Evolutionary conservation across 2,329 filamentous ascomycete genomes (phyloP).

Genomic region (Septoria linicola): DNA sequence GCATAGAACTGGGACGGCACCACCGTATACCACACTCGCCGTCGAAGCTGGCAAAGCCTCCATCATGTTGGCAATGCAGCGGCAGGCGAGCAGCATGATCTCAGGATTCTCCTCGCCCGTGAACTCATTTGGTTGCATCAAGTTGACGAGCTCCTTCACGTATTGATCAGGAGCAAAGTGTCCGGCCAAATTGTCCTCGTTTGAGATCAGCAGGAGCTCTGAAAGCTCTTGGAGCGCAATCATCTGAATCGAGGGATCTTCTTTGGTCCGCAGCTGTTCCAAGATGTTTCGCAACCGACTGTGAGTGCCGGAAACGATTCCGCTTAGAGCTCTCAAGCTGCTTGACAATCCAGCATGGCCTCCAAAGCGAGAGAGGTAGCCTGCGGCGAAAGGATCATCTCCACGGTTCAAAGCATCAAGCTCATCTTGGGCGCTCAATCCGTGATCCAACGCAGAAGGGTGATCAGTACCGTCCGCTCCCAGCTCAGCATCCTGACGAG

Average conservation of each 20-base stretch:
- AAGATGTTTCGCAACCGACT: slow-evolving; percentile 67
- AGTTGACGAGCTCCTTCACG: slow-evolving; percentile 84
- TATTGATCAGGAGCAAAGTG: slow-evolving; percentile 93
- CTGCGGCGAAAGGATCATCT: slow-evolving; percentile 60
- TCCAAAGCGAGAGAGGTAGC: slow-evolving; percentile 66
- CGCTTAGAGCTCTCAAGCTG: slow-evolving; percentile 81
- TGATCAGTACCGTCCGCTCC: slow-evolving; percentile 51
- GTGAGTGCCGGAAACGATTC: slow-evolving; percentile 86
- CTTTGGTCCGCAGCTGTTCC: slow-evolving; percentile 69
- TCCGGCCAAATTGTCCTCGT: slow-evolving; percentile 92
- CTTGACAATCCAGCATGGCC: slow-evolving; percentile 67
- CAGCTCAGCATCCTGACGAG: slow-evolving; percentile 45
- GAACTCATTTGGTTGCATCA: slow-evolving; percentile 90
- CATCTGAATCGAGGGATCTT: slow-evolving; percentile 82
- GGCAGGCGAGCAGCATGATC: slow-evolving; percentile 94
- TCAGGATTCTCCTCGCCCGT: slow-evolving; percentile 84
- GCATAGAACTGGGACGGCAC: slow-evolving; percentile 89
- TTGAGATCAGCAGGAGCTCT: slow-evolving; percentile 88
- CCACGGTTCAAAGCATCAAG: slow-evolving; percentile 50
- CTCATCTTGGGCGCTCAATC: slow-evolving; percentile 49
- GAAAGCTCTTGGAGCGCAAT: slow-evolving; percentile 92
- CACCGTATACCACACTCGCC: slow-evolving; percentile 95
- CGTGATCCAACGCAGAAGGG: slow-evolving; percentile 52
- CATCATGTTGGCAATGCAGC: slow-evolving; percentile 96
- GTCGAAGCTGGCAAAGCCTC: slow-evolving; percentile 91